Evolutionary conservation across 1,284 basidiomycete species (phyloP), one percentile per base, ranked within the genome.

Genomic region (Apiotrichum sp.): DNA sequence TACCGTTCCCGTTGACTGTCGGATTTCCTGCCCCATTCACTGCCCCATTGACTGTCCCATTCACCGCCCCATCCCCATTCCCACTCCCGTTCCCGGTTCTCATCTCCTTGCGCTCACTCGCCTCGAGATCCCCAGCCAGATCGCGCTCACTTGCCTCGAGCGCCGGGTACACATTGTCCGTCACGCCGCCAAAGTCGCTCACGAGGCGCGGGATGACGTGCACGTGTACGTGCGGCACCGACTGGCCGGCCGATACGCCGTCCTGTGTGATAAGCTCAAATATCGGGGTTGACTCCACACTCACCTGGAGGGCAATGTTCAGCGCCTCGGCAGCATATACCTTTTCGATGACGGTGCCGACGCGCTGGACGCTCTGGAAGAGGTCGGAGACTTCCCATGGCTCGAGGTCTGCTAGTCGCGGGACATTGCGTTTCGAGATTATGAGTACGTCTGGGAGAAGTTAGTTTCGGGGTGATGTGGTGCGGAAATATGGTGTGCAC

Each of bases 171-270:
- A 95, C 78, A 16, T 82, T 81, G 71, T 93, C 90, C 67, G 87
- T 89, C 45, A 80, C 54, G 41, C 80, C 62, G 65, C 76, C 52
- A 80, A 81, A 78, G 84, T 82, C 79, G 11, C 68, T 70, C 31
- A 79, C 74, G 65, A 84, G 84, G 2, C 92, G 83, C 29, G 92
- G 92, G 9, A 96, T 77, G 34, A 95, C 77, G 69, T 95, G 92
- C 62, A 95, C 87, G 71, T 96, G 92, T 29, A 95, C 88, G 67
- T 95, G 92, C 0, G 90, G 86, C 13, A 93, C 84, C 4, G 84
- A 85, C 78, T 96, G 92, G 0, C 91, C 86, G 0, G 90, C 88
- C 6, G 86, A 86, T 55, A 80, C 82, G 6, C 92, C 91, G 69
- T 95, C 92, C 88, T 95, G 65, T 0, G 4, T 4, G 45, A 51